These are phyloP conservation scores for Aureobasidium lini DNA, from an alignment of 2,329 filamentous ascomycete species.

Conservation along the genomic window DNA sequence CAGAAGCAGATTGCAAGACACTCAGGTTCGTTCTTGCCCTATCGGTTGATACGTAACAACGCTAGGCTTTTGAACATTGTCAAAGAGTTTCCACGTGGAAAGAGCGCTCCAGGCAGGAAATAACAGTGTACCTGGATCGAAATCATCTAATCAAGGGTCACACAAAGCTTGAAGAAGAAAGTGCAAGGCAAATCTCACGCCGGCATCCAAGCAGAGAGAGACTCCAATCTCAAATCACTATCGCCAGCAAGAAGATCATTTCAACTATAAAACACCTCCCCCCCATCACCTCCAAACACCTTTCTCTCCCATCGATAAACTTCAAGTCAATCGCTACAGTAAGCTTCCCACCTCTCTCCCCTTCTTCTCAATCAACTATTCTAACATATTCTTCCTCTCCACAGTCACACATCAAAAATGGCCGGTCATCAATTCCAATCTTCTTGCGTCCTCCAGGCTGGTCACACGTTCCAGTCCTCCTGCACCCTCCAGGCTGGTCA, in stretches of 20 bases:
- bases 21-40: not conserved
- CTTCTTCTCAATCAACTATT: not conserved
- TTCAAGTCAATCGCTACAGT: not conserved
- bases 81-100: not conserved
- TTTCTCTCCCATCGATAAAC: not conserved
- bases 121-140: not conserved
- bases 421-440: not conserved
- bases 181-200: not conserved
- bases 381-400: not conserved
- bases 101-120: not conserved
- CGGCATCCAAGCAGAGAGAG: not conserved
- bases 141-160: not conserved
- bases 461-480: not conserved
- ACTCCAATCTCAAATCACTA: too few relatives aligned
- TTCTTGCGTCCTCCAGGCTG: not conserved
- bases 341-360: not conserved
- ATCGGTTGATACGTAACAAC: too few relatives aligned
- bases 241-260: too few relatives aligned
- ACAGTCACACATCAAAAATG: not conserved
- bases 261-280: too few relatives aligned
- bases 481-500: not conserved
- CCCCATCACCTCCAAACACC: not conserved
- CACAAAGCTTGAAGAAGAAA: not conserved
- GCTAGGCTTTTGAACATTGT: too few relatives aligned
- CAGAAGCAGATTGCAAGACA: not conserved